Base-by-base conservation (phyloP, 108 stramenopile genomes). In the Asterionellopsis glacialis region DNA sequence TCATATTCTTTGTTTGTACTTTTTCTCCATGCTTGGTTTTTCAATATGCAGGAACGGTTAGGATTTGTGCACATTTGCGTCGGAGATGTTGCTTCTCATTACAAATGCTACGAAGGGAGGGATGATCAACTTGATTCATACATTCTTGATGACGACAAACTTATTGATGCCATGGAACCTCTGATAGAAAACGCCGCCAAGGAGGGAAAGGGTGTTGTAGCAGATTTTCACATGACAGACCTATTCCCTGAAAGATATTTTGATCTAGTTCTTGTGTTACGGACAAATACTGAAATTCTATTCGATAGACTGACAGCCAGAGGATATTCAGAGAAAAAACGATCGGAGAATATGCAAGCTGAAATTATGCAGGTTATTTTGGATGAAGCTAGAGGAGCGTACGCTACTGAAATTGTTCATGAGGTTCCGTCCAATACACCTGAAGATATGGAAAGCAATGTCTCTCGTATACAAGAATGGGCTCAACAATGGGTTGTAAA, bases 191-290 rank as follows among this genome's bases (percentile, higher is more conserved):
- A 81, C 68, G 75, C 72, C 13, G 83, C 73, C 13, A 74, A 77
- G 15, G 74, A 78, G 42, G 70, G 70, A 13, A 66, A 76, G 23
- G 97, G 95, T 12, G 69, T 85, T 26, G 87, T 96, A 9, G 90
- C 88, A 3, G 97, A 98, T 66, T 96, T 85, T 76, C 97, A 98
- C 68, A 70, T 82, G 18, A 84, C 86, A 44, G 93, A 95, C 56
- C 65, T 96, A 18, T 98, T 98, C 65, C 97, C 97, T 11, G 97
- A 98, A 69, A 71, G 95, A 48, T 98, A 95, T 95, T 98, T 98
- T 73, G 95, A 98, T 63, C 64, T 98, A 18, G 79, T 98, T 0
- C 57, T 98, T 50, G 94, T 96, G 6, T 64, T 98, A 50, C 68
- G 90, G 25, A 63, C 91, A 0, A 70, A 79, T 10, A 98, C 93